Conservation (phyloP, 2,329 filamentous ascomycete genomes). For the Colletotrichum shisoi region DNA sequence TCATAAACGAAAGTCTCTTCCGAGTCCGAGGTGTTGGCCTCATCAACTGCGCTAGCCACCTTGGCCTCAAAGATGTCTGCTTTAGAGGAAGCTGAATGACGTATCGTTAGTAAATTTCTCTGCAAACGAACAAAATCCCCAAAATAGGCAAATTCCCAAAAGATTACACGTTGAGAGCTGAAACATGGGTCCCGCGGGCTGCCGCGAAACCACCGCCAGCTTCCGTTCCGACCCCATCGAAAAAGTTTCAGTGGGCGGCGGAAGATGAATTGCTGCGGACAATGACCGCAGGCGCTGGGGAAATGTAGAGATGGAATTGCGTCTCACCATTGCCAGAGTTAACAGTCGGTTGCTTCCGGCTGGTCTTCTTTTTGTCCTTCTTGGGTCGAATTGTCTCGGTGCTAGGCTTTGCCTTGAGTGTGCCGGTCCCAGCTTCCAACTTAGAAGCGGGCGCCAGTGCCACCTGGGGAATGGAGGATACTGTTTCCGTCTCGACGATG, state of each 20-base stretch:
- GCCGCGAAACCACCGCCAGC: slow-evolving; percentile 43
- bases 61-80: slow-evolving; percentile 98
- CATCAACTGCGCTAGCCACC: slow-evolving; percentile 93
- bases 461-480: slow-evolving; percentile 87
- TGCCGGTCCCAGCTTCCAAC: slow-evolving; percentile 71
- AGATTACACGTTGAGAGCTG: not conserved
- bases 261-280: slow-evolving; percentile 45
- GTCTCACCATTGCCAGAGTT: slow-evolving; percentile 76
- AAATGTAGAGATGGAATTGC: slow-evolving; percentile 39
- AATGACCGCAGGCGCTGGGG: slow-evolving; percentile 54
- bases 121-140: slow-evolving; percentile 46
- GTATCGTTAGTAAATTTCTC: slow-evolving; percentile 56
- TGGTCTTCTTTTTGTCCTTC: slow-evolving; percentile 85
- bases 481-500: slow-evolving; percentile 97
- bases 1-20: slow-evolving; percentile 99
- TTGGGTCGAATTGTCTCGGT: slow-evolving; percentile 95
- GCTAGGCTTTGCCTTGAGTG: slow-evolving; percentile 84
- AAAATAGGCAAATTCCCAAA: not conserved
- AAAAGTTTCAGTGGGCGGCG: slow-evolving; percentile 49
- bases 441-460: slow-evolving; percentile 73
- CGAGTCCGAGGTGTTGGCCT: slow-evolving; percentile 94
- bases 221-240: slow-evolving; percentile 49
- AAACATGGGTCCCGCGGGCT: slow-evolving; percentile 40
- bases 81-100: slow-evolving; percentile 80
- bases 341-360: slow-evolving; percentile 77